phyloP scores from a whole-genome alignment of 805 yeast species.

The Pichia nakasei region DNA sequence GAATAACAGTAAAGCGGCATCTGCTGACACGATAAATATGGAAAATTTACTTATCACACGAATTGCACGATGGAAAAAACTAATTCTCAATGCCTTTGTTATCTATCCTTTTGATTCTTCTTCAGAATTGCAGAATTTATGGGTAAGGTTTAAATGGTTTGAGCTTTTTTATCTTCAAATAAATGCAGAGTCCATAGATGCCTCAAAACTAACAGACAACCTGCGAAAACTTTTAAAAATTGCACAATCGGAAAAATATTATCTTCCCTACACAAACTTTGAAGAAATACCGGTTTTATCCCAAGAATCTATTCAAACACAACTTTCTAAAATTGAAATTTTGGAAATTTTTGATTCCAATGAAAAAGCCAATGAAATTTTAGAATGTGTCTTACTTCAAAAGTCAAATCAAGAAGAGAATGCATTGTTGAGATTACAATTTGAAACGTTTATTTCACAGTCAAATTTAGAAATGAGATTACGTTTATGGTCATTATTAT shows the following conservation, averaged over 20 bases:
- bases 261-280: slow-evolving; percentile 48
- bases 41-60: slow-evolving; percentile 33
- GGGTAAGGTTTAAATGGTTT: slow-evolving; percentile 41
- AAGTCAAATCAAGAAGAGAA: slow-evolving; percentile 19
- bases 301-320: slow-evolving; percentile 41
- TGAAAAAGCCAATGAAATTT: slow-evolving; percentile 19
- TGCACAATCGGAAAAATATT: slow-evolving; percentile 16
- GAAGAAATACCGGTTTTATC: slow-evolving; percentile 50
- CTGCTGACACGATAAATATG: slow-evolving; percentile 28
- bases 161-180: slow-evolving; percentile 34
- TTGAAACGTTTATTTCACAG: slow-evolving; percentile 48
- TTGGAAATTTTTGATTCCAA: slow-evolving; percentile 56
- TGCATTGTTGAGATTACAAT: slow-evolving; percentile 36
- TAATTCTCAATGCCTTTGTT: neutral
- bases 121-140: slow-evolving; percentile 6
- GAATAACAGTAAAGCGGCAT: slow-evolving; percentile 10
- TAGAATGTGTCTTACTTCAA: slow-evolving; percentile 18
- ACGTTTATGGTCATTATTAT: slow-evolving; percentile 66
- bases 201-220: slow-evolving; percentile 26
- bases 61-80: slow-evolving; percentile 39
- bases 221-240: slow-evolving; percentile 21
- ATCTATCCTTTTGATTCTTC: neutral
- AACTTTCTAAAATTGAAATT: slow-evolving; percentile 63
- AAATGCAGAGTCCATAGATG: slow-evolving; percentile 19
- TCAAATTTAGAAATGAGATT: slow-evolving; percentile 62